Percentiles rank a stretch among this genome's conserved stretches.
phyloP scores from a whole-genome alignment of 805 yeast genomes.

The Saturnispora ahearnii region DNA sequence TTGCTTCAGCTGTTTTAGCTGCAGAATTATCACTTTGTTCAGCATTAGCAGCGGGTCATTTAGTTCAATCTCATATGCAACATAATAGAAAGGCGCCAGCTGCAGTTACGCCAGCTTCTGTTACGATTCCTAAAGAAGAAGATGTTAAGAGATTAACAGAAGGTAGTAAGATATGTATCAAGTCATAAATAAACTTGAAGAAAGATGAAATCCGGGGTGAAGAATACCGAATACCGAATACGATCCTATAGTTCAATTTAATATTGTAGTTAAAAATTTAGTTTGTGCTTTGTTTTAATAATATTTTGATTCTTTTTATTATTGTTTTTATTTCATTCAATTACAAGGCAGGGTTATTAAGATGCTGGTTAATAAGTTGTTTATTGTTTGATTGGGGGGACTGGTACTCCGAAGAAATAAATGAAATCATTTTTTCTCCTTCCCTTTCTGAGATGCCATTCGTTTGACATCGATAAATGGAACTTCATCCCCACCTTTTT shows the following conservation, averaged over 20 bases:
- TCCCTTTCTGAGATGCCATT: no score
- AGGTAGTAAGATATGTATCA: conserved; percentile 70
- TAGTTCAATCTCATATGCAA: conserved; percentile 95
- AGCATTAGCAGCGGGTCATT: conserved; percentile 97
- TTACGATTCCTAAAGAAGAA: conserved; percentile 11
- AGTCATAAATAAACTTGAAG: conserved; percentile 32
- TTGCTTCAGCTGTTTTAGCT: conserved; percentile 91
- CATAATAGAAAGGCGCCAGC: conserved; percentile 58
- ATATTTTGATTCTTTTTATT: no score
- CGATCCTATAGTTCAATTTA: background rate
- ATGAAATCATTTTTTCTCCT: no score
- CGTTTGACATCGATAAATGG: no score
- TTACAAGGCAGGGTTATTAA: no score
- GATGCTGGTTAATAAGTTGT: no score
- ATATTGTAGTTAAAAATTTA: background rate
- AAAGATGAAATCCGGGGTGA: background rate
- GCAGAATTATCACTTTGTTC: conserved; percentile 92
- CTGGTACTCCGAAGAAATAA: background rate
- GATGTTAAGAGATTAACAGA: conserved; percentile 48
- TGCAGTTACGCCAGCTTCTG: conserved; percentile 21
- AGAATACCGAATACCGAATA: background rate
- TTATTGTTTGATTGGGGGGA: background rate
- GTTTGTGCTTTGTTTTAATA: no score
- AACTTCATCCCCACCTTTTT: no score
- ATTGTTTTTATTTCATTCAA: no score